phyloP scores from a whole-genome alignment of 495 filamentous ascomycete species.

The Penicillium parvum region DNA sequence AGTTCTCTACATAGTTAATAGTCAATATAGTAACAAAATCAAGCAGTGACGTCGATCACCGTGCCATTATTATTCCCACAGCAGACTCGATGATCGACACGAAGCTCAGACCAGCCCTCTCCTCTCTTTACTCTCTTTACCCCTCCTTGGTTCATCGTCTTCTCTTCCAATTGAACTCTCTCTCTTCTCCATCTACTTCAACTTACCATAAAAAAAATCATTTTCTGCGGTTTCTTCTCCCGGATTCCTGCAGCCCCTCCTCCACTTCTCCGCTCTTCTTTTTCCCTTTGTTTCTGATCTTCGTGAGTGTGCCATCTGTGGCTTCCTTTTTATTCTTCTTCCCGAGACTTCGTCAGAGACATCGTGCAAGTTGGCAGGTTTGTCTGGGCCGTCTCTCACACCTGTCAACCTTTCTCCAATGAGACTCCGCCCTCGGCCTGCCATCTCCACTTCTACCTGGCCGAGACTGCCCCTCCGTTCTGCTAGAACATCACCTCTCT shows the following conservation, averaged over 20 bases:
- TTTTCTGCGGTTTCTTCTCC: neutral
- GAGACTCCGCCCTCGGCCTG: neutral
- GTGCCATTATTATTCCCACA: neutral
- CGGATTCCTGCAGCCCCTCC: neutral
- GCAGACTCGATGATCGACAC: conserved; percentile 13
- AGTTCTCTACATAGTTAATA: too few relatives aligned
- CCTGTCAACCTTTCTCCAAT: too few relatives aligned
- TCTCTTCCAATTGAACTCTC: neutral
- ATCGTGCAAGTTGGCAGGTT: neutral
- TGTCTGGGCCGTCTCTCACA: neutral
- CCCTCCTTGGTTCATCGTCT: neutral
- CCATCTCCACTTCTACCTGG: conserved; percentile 4
- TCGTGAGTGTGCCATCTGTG: too few relatives aligned
- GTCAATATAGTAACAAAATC: too few relatives aligned
- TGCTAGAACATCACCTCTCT: neutral
- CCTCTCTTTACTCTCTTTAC: conserved; percentile 14
- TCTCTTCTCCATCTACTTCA: neutral
- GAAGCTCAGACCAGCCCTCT: conserved; percentile 21
- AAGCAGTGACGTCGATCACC: conserved; percentile 24
- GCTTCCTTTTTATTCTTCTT: neutral
- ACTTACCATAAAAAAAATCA: too few relatives aligned
- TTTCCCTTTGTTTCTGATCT: conserved; percentile 1
- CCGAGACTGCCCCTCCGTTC: conserved; percentile 4
- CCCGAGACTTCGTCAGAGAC: neutral
- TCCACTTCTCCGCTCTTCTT: conserved; percentile 6